These are phyloP conservation scores for Cyclaneusma minus DNA, from an alignment of 2,329 filamentous ascomycete genomes.

Conservation along the genomic window DNA sequence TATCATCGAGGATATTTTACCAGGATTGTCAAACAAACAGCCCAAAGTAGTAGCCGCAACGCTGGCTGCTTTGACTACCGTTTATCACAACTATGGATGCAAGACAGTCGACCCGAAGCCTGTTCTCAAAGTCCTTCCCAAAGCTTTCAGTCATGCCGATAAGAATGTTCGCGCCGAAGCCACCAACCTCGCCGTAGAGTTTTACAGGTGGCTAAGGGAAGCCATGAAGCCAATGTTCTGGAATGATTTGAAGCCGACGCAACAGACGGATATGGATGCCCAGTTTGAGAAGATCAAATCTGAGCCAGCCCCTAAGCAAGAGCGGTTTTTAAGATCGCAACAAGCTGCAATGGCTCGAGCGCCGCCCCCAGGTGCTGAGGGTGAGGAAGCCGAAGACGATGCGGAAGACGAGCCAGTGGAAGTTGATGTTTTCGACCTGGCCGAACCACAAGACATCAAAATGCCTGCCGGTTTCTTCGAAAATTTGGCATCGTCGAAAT, in stretches of 20 bases:
- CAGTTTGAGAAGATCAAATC: constrained; percentile 88
- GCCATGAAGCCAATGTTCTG: constrained; percentile 98
- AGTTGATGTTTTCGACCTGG: constrained; percentile 66
- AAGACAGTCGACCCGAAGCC: constrained; percentile 89
- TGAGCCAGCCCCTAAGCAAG: constrained; percentile 76
- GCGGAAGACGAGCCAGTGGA: constrained; percentile 46
- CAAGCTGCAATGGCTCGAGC: constrained; percentile 69
- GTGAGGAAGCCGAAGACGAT: constrained; percentile 38
- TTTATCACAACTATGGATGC: constrained; percentile 89
- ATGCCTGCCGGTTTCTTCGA: constrained; percentile 73
- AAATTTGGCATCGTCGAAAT: constrained; percentile 76
- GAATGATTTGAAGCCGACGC: constrained; percentile 86
- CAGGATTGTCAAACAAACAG: constrained; percentile 70
- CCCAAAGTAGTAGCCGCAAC: constrained; percentile 75
- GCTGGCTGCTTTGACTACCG: constrained; percentile 60
- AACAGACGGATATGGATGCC: constrained; percentile 85
- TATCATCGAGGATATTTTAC: constrained; percentile 79
- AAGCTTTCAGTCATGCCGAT: constrained; percentile 89
- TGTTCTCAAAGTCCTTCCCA: constrained; percentile 73
- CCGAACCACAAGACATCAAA: constrained; percentile 82
- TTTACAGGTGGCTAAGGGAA: constrained; percentile 93
- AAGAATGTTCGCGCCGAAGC: constrained; percentile 95
- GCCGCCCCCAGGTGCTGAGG: constrained; percentile 41
- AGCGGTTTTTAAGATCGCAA: constrained; percentile 74
- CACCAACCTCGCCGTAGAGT: constrained; percentile 78